A percentile compares a stretch with the other conserved stretches of the same genome.
Evolutionary conservation across 768 basidiomycete species (phyloP).

Genomic region (Candolleomyces efflorescens): DNA sequence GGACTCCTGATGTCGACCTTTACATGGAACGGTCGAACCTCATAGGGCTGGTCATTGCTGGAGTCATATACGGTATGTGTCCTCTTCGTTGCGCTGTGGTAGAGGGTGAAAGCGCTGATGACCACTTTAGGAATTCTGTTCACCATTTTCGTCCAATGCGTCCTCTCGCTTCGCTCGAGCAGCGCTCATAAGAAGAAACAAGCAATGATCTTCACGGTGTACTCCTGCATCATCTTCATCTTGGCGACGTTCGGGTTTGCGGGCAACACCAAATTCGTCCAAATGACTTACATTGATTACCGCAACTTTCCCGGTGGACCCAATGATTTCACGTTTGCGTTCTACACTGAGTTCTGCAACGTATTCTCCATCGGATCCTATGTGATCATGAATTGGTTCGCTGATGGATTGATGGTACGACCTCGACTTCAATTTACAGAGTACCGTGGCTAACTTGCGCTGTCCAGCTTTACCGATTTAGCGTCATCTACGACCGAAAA

Average conservation of each 20-base stretch:
- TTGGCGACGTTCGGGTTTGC: constrained; percentile 18
- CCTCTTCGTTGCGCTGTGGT: too few species aligned
- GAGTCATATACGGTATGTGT: too few species aligned
- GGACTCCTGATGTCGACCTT: too few species aligned
- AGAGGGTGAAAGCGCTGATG: too few species aligned
- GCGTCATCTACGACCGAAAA: constrained; percentile 8
- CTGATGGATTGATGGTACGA: constrained; percentile 15
- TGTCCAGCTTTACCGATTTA: constrained; percentile 11
- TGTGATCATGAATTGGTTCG: constrained; percentile 16
- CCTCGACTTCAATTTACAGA: neutral
- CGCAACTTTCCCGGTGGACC: constrained; percentile 16
- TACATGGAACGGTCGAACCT: too few species aligned
- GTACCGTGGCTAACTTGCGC: neutral
- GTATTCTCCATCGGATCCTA: constrained; percentile 11
- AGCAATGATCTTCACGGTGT: constrained; percentile 10
- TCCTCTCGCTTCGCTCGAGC: constrained; percentile 4
- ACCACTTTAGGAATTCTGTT: constrained; percentile 1
- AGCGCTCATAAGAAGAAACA: neutral
- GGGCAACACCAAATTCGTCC: constrained; percentile 16
- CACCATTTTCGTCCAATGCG: constrained; percentile 12
- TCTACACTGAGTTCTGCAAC: constrained; percentile 9
- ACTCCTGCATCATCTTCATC: constrained; percentile 14
- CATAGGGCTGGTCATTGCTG: too few species aligned
- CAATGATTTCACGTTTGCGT: constrained; percentile 6
- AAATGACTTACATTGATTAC: constrained; percentile 17